These are phyloP conservation scores for Cucumis melo DNA, from an alignment of 306 rosid species.

Conservation along the genomic window DNA sequence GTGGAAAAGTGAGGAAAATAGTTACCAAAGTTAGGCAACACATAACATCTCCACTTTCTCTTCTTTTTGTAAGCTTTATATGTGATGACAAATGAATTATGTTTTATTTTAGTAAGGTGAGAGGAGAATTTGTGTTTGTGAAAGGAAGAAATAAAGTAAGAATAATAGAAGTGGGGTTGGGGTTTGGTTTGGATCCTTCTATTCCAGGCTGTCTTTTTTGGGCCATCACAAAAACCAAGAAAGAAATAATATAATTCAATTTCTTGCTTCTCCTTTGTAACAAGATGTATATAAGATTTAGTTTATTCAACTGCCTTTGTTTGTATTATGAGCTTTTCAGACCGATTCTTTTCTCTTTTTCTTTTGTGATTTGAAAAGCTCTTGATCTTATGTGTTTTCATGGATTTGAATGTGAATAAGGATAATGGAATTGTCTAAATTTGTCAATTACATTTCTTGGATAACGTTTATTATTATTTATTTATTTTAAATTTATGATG, in stretches of 20 bases:
- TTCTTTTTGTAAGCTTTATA: neutral
- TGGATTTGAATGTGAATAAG: too few species aligned
- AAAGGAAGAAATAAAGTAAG: neutral
- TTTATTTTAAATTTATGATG: too few species aligned
- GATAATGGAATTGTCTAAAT: too few species aligned
- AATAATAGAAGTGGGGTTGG: slow-evolving; percentile 4
- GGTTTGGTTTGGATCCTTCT: slow-evolving; percentile 5
- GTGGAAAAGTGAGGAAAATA: neutral
- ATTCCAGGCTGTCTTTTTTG: slow-evolving; percentile 1
- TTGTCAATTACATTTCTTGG: too few species aligned
- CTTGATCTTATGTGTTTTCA: too few species aligned
- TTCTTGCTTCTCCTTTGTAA: neutral
- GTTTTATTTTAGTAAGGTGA: neutral
- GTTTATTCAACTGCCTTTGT: neutral
- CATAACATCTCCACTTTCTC: neutral
- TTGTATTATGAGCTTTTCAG: neutral
- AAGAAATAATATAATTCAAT: neutral
- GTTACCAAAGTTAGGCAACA: neutral
- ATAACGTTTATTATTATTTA: too few species aligned
- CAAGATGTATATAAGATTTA: neutral
- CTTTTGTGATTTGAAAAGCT: too few species aligned
- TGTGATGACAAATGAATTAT: neutral
- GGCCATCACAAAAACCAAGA: neutral
- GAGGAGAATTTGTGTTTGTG: too few species aligned
- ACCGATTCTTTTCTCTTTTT: neutral